Conservation (phyloP, 2,329 filamentous ascomycete species). For the Diaporthe sp. region DNA sequence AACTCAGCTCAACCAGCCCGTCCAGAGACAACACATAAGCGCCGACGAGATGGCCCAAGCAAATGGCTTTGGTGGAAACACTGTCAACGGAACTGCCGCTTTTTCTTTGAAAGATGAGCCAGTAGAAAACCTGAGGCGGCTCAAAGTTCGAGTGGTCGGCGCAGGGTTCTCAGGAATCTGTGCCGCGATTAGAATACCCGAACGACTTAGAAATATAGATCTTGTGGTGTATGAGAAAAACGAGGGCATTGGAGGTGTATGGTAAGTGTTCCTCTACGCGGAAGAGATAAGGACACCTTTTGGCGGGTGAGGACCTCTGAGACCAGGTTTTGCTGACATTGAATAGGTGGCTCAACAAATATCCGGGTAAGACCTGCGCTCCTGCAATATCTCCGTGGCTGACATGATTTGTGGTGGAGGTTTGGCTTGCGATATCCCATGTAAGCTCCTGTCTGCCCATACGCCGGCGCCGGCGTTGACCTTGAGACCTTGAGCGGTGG, state of each 20-base stretch:
- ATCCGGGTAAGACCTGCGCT: slow-evolving; percentile 45
- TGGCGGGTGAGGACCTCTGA: neutral
- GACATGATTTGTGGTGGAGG: slow-evolving; percentile 35
- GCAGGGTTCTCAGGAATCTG: slow-evolving; percentile 37
- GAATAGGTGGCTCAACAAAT: slow-evolving; percentile 49
- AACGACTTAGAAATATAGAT: slow-evolving; percentile 50
- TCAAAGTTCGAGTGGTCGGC: slow-evolving; percentile 47
- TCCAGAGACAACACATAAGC: neutral
- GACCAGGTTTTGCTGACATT: slow-evolving; percentile 5
- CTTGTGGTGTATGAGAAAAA: slow-evolving; percentile 53
- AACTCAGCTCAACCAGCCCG: neutral
- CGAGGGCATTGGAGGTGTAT: slow-evolving; percentile 50
- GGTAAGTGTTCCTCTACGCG: slow-evolving; percentile 42
- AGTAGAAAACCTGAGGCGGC: slow-evolving; percentile 49
- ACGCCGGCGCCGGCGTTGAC: neutral
- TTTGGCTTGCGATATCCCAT: slow-evolving; percentile 53
- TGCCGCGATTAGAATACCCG: slow-evolving; percentile 51
- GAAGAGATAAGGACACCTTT: neutral
- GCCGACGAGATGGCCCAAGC: neutral
- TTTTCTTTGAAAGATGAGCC: slow-evolving; percentile 47
- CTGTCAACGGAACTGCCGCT: neutral
- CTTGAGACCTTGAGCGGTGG: neutral
- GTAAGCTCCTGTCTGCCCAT: slow-evolving; percentile 45
- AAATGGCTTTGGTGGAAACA: neutral
- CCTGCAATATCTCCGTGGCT: neutral